phyloP scores from a whole-genome alignment of 805 yeast genomes.

The Kodamaea restingae region DNA sequence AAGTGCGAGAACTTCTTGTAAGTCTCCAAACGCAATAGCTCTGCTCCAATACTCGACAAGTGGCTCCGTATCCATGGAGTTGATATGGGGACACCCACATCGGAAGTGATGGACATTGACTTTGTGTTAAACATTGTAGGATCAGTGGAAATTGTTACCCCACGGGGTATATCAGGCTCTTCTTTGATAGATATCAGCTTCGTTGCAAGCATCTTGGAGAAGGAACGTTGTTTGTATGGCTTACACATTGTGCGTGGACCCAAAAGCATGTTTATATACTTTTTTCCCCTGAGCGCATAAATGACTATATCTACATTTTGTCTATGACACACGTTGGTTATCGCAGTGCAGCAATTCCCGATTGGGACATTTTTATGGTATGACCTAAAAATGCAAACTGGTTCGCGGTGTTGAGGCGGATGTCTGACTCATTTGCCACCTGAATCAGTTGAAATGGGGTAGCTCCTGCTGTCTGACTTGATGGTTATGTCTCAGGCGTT shows the following conservation, averaged over 20 bases:
- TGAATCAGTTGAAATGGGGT: too few relatives aligned
- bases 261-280: background rate
- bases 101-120: conserved; percentile 7
- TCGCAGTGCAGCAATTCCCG: conserved; percentile 1
- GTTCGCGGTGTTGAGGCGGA: too few relatives aligned
- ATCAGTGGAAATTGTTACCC: background rate
- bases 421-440: too few relatives aligned
- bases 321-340: conserved; percentile 1
- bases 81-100: conserved; percentile 11
- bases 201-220: background rate
- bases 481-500: too few relatives aligned
- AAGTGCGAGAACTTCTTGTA: conserved; percentile 30
- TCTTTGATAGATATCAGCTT: background rate
- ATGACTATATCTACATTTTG: background rate
- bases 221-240: background rate
- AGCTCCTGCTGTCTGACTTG: too few relatives aligned
- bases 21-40: conserved; percentile 28
- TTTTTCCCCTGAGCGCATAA: background rate
- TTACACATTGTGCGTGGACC: background rate
- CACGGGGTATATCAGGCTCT: background rate
- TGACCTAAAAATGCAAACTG: background rate
- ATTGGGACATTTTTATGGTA: background rate
- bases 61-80: conserved; percentile 31
- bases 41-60: conserved; percentile 32
- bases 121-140: background rate